phyloP scores from a whole-genome alignment of 225 moss, liverwort and hornwort genomes.

The Rhytidiadelphus loreus region DNA sequence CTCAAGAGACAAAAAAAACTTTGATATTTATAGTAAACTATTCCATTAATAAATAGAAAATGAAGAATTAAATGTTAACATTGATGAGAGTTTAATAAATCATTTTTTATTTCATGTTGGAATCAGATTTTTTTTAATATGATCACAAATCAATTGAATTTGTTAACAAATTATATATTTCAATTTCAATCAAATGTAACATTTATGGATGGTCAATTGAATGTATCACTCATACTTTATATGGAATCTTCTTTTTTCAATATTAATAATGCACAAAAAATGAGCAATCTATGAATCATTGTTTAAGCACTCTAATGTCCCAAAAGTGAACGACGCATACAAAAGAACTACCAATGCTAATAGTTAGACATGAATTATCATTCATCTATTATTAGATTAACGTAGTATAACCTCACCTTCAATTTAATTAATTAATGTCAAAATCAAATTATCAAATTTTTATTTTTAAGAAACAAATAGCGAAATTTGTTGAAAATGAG shows the following conservation, averaged over 20 bases:
- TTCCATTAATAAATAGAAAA: neutral
- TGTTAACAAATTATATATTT: neutral
- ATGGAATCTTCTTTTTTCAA: neutral
- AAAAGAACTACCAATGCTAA: neutral
- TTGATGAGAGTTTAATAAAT: neutral
- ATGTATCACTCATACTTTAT: neutral
- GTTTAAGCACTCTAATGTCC: neutral
- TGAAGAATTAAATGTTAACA: neutral
- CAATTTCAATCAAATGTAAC: neutral
- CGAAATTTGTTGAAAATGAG: no score
- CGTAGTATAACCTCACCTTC: no score
- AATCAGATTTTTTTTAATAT: neutral
- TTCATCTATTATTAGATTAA: no score
- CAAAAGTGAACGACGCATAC: accelerated
- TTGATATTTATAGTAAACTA: neutral
- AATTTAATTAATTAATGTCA: no score
- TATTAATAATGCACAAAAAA: neutral
- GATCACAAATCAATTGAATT: neutral
- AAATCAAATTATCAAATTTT: no score
- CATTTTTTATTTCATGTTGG: neutral
- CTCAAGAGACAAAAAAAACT: neutral
- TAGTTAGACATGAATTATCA: no score
- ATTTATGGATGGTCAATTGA: no score
- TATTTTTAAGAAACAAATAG: no score
- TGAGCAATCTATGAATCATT: neutral